phyloP scores from a whole-genome alignment of 768 basidiomycete species.

The Agrocybe praecox region DNA sequence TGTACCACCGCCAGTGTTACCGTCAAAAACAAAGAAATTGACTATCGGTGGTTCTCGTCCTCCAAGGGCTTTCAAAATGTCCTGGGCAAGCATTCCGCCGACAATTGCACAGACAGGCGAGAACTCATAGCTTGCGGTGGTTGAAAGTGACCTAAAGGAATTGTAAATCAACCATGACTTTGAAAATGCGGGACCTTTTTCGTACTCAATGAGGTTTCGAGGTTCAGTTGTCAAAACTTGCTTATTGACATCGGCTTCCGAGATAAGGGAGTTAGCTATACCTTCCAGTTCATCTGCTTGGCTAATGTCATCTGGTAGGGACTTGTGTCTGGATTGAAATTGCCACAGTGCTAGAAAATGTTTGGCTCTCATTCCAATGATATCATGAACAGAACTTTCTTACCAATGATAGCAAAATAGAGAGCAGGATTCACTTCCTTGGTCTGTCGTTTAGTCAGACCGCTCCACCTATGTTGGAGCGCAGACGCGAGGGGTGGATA shows the following conservation, averaged over 20 bases:
- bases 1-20: slow-evolving; percentile 74
- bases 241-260: slow-evolving; percentile 68
- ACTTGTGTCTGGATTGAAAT: slow-evolving; percentile 61
- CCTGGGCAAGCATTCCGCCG: slow-evolving; percentile 93
- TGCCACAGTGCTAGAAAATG: slow-evolving; percentile 74
- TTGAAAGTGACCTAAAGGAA: slow-evolving; percentile 58
- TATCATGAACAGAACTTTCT: slow-evolving; percentile 7
- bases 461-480: slow-evolving; percentile 68
- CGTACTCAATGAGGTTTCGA: slow-evolving; percentile 64
- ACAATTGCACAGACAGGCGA: slow-evolving; percentile 93
- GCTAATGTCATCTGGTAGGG: slow-evolving; percentile 54
- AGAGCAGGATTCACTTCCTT: slow-evolving; percentile 82
- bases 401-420: slow-evolving; percentile 76
- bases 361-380: slow-evolving; percentile 1
- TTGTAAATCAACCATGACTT: slow-evolving; percentile 4
- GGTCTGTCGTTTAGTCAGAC: slow-evolving; percentile 72
- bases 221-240: slow-evolving; percentile 63
- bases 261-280: slow-evolving; percentile 65
- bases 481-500: slow-evolving; percentile 69
- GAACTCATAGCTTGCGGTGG: slow-evolving; percentile 81
- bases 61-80: slow-evolving; percentile 88
- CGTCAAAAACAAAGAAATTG: slow-evolving; percentile 91
- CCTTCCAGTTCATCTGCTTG: slow-evolving; percentile 58
- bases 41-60: slow-evolving; percentile 92
- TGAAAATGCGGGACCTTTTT: slow-evolving; percentile 10